phyloP scores from a whole-genome alignment of 2,329 filamentous ascomycete genomes.

The Xylariales sp. region DNA sequence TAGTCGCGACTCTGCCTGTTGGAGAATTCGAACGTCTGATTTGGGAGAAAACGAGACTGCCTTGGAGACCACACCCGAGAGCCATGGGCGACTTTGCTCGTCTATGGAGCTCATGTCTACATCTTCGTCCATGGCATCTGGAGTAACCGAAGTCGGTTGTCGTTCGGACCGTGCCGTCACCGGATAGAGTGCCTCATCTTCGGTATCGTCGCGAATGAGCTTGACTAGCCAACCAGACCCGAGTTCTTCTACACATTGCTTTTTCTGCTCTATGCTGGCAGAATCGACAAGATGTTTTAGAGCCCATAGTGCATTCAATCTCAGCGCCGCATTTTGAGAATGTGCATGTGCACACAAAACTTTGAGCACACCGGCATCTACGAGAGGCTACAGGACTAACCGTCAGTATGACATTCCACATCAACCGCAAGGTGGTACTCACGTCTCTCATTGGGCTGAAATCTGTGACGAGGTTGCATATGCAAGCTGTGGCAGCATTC shows the following conservation, averaged over 20 bases:
- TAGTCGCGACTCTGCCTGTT: constrained; percentile 63
- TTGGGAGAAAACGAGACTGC: constrained; percentile 29
- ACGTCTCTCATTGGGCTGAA: constrained; percentile 93
- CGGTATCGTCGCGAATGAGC: constrained; percentile 74
- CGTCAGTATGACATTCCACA: constrained; percentile 31
- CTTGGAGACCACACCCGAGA: constrained; percentile 39
- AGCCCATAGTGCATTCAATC: constrained; percentile 90
- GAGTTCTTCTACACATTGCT: constrained; percentile 80
- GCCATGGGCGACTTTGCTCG: constrained; percentile 52
- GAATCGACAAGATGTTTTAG: constrained; percentile 88
- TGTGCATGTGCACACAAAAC: constrained; percentile 86
- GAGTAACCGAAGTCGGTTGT: constrained; percentile 39
- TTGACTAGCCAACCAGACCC: constrained; percentile 83
- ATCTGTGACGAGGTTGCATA: constrained; percentile 87
- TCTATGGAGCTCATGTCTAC: constrained; percentile 66
- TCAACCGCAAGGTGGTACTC: constrained; percentile 53
- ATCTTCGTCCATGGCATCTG: constrained; percentile 66
- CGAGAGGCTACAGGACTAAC: constrained; percentile 67
- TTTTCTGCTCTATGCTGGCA: constrained; percentile 77
- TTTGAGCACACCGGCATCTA: constrained; percentile 78
- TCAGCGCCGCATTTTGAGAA: constrained; percentile 80
- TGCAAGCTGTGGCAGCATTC: constrained; percentile 84
- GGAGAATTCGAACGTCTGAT: constrained; percentile 51
- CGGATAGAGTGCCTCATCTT: constrained; percentile 62
- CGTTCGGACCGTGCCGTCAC: constrained; percentile 51